Evolutionary conservation across 1,139 yeast species (phyloP).

Genomic region (Geotrichum aggregatum): DNA sequence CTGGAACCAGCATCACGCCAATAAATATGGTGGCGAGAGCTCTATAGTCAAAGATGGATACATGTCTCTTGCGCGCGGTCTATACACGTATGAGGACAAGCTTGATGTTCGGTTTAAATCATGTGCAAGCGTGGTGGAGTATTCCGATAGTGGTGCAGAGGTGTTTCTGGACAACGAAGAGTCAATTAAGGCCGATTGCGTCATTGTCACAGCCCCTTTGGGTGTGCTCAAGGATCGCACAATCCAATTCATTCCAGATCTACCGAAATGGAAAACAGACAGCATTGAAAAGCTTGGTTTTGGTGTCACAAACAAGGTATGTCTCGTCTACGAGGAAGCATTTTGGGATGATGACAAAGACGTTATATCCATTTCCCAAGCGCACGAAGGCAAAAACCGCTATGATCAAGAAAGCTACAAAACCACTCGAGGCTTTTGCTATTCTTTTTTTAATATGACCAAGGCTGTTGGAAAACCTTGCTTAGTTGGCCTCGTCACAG

Average conservation of each 20-base stretch:
- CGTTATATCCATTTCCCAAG: conserved; percentile 37
- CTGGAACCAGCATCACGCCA: conserved; percentile 43
- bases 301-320: conserved; percentile 43
- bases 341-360: conserved; percentile 43
- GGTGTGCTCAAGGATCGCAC: conserved; percentile 42
- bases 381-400: conserved; percentile 22
- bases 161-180: conserved; percentile 42
- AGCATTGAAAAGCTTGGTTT: conserved; percentile 42
- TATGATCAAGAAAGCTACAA: conserved; percentile 30
- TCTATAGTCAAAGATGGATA: conserved; percentile 41
- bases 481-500: conserved; percentile 41
- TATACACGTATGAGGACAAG: conserved; percentile 41
- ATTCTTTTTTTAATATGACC: conserved; percentile 42
- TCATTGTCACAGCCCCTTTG: conserved; percentile 42
- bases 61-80: conserved; percentile 39
- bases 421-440: conserved; percentile 39
- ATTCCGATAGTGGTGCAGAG: conserved; percentile 31
- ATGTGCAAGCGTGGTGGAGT: conserved; percentile 40
- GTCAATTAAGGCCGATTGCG: conserved; percentile 40
- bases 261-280: conserved; percentile 44
- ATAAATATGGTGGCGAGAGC: conserved; percentile 42
- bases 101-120: conserved; percentile 43
- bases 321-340: conserved; percentile 39
- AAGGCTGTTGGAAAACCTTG: conserved; percentile 40
- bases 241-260: conserved; percentile 43